These are phyloP conservation scores for Jatropha podagrica DNA, from an alignment of 441 rosid genomes.

Conservation along the genomic window DNA sequence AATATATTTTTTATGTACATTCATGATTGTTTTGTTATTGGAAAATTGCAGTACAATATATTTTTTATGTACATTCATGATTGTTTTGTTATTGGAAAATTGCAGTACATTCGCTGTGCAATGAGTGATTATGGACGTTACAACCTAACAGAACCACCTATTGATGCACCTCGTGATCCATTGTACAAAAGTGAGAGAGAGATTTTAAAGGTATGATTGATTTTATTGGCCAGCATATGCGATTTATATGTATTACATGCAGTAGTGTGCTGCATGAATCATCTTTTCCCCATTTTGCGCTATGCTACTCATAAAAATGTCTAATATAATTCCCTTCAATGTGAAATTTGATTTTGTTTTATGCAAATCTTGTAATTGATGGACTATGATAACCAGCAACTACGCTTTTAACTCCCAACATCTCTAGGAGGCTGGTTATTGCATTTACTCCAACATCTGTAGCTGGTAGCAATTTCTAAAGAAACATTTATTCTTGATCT, in stretches of 20 bases:
- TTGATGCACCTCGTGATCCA: constrained; percentile 90
- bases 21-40: constrained; percentile 2
- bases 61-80: constrained; percentile 6
- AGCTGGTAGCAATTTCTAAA: not conserved
- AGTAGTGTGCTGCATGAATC: not conserved
- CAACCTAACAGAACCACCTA: constrained; percentile 87
- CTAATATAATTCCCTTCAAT: not conserved
- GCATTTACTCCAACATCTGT: not conserved
- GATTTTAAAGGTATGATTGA: constrained; percentile 59
- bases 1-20: constrained; percentile 9
- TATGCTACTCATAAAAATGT: not conserved
- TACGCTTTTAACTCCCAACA: not conserved
- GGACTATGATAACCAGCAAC: not conserved
- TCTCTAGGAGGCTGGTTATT: not conserved
- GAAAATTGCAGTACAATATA: constrained; percentile 50
- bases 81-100: constrained; percentile 17
- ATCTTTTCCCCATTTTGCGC: not conserved
- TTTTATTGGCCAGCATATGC: constrained; percentile 3
- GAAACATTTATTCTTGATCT: not conserved
- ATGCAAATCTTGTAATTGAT: not conserved
- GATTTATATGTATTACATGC: not conserved
- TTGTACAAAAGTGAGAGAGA: constrained; percentile 76
- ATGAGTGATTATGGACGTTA: constrained; percentile 80
- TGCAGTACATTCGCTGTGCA: constrained; percentile 88
- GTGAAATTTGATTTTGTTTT: not conserved